phyloP scores from a whole-genome alignment of 1,284 basidiomycete genomes.

The Leccinum fuscescens region DNA sequence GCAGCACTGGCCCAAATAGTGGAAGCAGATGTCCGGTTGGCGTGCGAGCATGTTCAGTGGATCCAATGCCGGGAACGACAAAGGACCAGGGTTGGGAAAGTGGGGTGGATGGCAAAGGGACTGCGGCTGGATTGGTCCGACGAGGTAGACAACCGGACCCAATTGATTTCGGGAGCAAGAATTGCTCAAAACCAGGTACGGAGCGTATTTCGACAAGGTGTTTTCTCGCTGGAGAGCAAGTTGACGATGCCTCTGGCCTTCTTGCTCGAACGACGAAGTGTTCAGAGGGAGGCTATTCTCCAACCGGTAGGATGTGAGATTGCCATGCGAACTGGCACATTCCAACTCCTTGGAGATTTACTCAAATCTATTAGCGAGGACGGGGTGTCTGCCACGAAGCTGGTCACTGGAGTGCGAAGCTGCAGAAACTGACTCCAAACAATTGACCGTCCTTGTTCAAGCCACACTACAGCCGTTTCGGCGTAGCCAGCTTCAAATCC shows the following conservation, averaged over 20 bases:
- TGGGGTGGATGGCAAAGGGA: too few relatives aligned
- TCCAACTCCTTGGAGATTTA: background rate
- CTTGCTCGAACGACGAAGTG: background rate
- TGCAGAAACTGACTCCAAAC: slow-evolving; percentile 5
- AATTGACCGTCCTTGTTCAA: slow-evolving; percentile 10
- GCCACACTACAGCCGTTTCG: slow-evolving; percentile 3
- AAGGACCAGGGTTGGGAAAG: too few relatives aligned
- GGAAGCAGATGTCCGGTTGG: too few relatives aligned
- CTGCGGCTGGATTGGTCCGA: too few relatives aligned
- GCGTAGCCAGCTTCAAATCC: background rate
- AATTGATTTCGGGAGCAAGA: background rate
- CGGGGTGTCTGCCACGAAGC: background rate
- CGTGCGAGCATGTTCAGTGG: too few relatives aligned
- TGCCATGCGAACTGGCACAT: background rate
- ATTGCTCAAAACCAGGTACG: background rate
- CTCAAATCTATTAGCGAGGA: background rate
- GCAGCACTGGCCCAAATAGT: too few relatives aligned
- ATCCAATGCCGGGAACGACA: too few relatives aligned
- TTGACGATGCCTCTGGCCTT: background rate
- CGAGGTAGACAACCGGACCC: background rate
- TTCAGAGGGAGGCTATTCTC: background rate
- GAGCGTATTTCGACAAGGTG: background rate
- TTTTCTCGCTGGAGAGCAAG: background rate
- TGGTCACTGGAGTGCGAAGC: background rate
- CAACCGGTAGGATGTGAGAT: background rate